Evolutionary conservation across 352 stramenopile genomes (phyloP), one percentile per base, ranked within the genome.

Genomic region (Globisporangium irregulare): DNA sequence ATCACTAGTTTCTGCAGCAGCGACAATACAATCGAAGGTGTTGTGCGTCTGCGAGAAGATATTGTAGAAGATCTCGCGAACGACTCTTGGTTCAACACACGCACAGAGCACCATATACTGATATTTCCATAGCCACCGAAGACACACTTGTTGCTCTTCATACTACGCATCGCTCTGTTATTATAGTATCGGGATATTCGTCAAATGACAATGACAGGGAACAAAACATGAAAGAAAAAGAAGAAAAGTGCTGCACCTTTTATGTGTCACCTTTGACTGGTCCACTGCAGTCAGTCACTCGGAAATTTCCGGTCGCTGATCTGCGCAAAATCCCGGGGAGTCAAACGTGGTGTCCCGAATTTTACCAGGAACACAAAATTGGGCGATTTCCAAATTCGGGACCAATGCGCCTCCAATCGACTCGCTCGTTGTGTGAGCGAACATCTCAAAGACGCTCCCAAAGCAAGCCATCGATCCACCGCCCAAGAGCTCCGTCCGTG

Each of bases 321-420:
- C 29, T 41, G 9, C 8, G 34, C 34, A 41, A 41, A 41, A 32
- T 32, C 29, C 29, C 29, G 8, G 29, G 36, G 36, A 41, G 36
- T 14, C 10, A 14, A 41, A 41, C 9, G 12, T 5, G 29, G 29
- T 32, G 29, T 32, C 4, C 29, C 29, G 29, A 7, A 32, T 32
- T 32, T 32, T 32, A 32, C 29, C 29, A 32, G 29, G 29, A 32
- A 32, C 1, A 32, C 4, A 32, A 32, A 32, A 32, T 32, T 4
- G 29, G 29, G 4, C 29, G 29, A 32, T 32, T 32, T 32, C 4
- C 50, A 29, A 55, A 56, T 65, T 65, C 34, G 59, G 59, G 59
- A 65, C 59, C 46, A 46, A 56, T 65, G 59, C 59, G 9, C 38
- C 59, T 56, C 59, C 60, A 66, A 57, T 58, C 60, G 60, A 55